phyloP scores from a whole-genome alignment of 2,329 filamentous ascomycete species.

The Ustulina deusta region DNA sequence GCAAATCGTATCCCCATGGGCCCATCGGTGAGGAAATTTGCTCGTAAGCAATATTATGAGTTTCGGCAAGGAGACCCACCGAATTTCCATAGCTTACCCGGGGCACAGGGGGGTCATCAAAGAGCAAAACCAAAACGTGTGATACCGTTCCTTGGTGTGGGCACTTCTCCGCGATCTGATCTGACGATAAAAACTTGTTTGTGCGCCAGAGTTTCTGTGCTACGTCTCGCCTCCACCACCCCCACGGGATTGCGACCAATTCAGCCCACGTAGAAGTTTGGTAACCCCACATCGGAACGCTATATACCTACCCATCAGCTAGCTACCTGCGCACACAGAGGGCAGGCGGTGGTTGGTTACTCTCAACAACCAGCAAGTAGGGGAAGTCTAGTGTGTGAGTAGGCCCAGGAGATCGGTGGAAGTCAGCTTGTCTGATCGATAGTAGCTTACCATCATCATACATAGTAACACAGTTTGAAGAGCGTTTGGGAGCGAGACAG shows the following conservation, averaged over 20 bases:
- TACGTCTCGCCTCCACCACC: conserved; percentile 16
- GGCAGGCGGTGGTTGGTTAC: not conserved
- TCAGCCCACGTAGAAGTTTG: not conserved
- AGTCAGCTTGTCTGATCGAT: not conserved
- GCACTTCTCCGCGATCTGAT: not conserved
- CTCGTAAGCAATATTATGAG: not conserved
- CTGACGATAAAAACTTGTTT: conserved; percentile 2
- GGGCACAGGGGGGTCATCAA: not conserved
- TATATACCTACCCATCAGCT: not conserved
- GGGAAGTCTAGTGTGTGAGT: not conserved
- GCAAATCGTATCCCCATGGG: not conserved
- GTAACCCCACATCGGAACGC: conserved; percentile 21
- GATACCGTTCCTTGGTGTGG: not conserved
- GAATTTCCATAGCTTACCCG: not conserved
- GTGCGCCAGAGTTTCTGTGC: conserved; percentile 5
- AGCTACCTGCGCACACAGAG: not conserved
- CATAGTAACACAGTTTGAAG: conserved; percentile 11
- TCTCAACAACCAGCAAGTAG: not conserved
- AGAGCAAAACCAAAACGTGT: not conserved
- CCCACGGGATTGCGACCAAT: conserved; percentile 26
- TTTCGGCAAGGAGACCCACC: not conserved
- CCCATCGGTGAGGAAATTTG: not conserved
- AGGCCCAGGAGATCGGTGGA: not conserved
- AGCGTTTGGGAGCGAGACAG: conserved; percentile 32
- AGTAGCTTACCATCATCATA: not conserved